Base-by-base conservation (phyloP, 768 basidiomycete genomes). In the Tricholoma hemisulphureum region DNA sequence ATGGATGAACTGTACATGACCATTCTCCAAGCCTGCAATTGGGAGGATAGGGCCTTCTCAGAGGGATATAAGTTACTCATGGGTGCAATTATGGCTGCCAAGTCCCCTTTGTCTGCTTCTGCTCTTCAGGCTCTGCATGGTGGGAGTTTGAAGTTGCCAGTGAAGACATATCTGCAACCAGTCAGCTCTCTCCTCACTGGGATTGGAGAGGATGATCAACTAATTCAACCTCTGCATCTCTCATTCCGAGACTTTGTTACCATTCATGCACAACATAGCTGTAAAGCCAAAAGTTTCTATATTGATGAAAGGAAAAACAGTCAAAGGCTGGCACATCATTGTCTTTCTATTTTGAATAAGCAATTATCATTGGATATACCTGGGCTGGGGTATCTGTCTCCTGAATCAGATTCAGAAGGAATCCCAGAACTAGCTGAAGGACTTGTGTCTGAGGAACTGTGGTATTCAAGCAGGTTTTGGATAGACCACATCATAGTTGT, bases 41-140 rank as follows among this genome's bases (percentile, higher is more conserved):
- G 63, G 63, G 45, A 58, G 3, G 59, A 63, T 32, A 45, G 50
- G 16, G 56, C 56, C 28, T 63, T 63, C 24, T 54, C 58, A n/a
- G 53, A 60, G 50, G 55, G 61, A 20, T 54, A 62, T 49, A 32
- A 56, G 18, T 18, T 54, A 7, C 39, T 60, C 32, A 50, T 60
- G 49, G 59, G 59, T 18, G 23, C 59, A 18, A 48, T 60, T 13
- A 45, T 56, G 18, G 55, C 59, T 29, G 31, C 55, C 21, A 56
- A 60, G 50, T 43, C 53, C 7, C 55, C 59, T 0, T 29, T 56
- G 21, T 60, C 59, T 1, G 28, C 45, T 4, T 26, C 49, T 11
- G 59, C 59, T 24, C 59, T 60, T 10, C 58, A 59, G 21, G 56
- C 58, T n/a, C 54, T 59, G 14, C 58, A 59, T 26, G 23, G 41